Base-by-base conservation (phyloP, 1,284 basidiomycete species). In the Amylostereum areolatum region DNA sequence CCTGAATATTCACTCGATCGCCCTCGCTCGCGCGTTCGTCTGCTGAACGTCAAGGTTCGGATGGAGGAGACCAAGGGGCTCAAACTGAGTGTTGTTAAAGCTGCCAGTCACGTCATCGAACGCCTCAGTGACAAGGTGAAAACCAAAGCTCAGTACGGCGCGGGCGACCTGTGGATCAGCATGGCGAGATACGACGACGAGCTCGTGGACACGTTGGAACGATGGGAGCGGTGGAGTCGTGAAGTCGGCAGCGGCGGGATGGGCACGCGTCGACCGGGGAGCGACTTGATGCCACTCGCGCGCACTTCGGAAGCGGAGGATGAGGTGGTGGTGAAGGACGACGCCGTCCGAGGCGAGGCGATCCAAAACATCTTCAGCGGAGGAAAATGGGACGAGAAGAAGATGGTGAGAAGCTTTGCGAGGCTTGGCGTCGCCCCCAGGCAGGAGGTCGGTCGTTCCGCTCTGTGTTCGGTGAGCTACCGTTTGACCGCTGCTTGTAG, bases 331-430 rank as follows among this genome's bases (percentile, higher is more conserved):
- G 43, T n/a, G 30, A 18, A 43, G n/a, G 12, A 28, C n/a, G 36
- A 42, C 7, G 25, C 29, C 18, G 37, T 27, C 5, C 65, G 62
- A 5, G 69, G 60, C 7, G 71, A 71, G 47, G 66, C 59, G 46
- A 57, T 77, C 47, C 59, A 55, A 36, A 67, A 72, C 50, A 57
- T 77, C 41, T 88, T 82, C 57, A 61, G 57, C 52, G 73, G 69
- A 43, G 81, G 74, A 10, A 70, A 59, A 53, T 89, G 85, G 82
- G 89, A 92, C 61, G 71, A 68, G 43, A 65, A 63, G 46, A 91
- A 90, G 72, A 91, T 91, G 89, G 81, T 91, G 41, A 67, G 74
- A 49, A 78, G 77, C 50, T 91, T 90, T 65, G 83, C 84, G 3
- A 72, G 77, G 54, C 66, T 91, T 64, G 78, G 77, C 2, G 57